A percentile compares a stretch with the other conserved stretches of the same genome.
These are phyloP conservation scores for Microbotryum saponariae DNA, from an alignment of 1,284 basidiomycete species.

Conservation along the genomic window DNA sequence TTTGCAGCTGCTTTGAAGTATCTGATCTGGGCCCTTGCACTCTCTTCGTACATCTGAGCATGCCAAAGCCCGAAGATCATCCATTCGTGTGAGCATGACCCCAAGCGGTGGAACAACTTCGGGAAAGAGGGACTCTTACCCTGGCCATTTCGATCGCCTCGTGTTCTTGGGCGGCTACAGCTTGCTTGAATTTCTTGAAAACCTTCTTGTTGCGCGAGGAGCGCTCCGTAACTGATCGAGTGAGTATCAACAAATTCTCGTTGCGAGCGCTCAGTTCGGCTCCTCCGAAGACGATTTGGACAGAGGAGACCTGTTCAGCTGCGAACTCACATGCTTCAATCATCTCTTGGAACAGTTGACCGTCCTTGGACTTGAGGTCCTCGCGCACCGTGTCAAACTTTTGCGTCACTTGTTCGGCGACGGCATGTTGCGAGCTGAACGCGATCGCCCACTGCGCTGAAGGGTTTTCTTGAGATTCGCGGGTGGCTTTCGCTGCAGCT, in stretches of 20 bases:
- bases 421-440: not conserved
- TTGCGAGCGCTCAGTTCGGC: too few species aligned
- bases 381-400: not conserved
- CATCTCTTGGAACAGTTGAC: constrained; percentile 1
- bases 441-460: not conserved
- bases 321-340: constrained; percentile 6
- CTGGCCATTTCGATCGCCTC: constrained; percentile 6
- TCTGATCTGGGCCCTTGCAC: not conserved
- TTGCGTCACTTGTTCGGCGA: not conserved
- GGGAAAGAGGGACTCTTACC: not conserved
- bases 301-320: too few species aligned
- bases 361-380: not conserved
- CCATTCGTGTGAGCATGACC: not conserved
- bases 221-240: constrained; percentile 6
- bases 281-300: too few species aligned
- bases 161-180: not conserved
- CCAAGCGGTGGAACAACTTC: not conserved
- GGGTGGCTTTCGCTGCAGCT: too few species aligned
- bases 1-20: not conserved
- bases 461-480: not conserved
- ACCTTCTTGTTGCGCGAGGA: not conserved
- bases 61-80: not conserved
- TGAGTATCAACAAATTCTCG: too few species aligned
- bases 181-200: constrained; percentile 10
- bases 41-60: not conserved